These are phyloP conservation scores for Plasmodium billcollinsi DNA, from an alignment of 169 alveolate species.

Conservation along the genomic window DNA sequence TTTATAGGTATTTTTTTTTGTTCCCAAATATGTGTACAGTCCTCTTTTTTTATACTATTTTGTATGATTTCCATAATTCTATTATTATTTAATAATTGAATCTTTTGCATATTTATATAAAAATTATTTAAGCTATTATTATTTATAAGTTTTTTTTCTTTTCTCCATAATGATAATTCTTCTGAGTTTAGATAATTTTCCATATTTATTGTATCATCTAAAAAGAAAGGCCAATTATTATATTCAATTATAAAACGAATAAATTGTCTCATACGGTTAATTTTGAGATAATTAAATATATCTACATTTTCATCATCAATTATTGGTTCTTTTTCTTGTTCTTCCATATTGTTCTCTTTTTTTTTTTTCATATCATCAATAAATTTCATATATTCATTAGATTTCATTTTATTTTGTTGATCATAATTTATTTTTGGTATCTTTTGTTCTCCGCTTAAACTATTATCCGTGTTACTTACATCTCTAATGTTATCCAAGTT, in stretches of 20 bases:
- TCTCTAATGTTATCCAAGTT: conserved; percentile 12
- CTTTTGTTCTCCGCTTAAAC: neutral
- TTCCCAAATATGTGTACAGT: conserved; percentile 23
- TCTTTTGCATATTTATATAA: conserved; percentile 19
- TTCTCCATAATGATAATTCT: conserved; percentile 8
- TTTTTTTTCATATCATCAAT: too few relatives aligned
- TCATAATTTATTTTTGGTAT: neutral
- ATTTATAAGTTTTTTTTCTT: neutral
- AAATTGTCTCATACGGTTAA: conserved; percentile 48
- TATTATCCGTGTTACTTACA: neutral
- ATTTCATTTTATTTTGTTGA: neutral
- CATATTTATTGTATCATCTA: conserved; percentile 39
- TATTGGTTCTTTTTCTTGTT: conserved; percentile 1
- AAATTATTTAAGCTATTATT: conserved; percentile 43
- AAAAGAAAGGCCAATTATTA: conserved; percentile 74
- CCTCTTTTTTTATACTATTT: conserved; percentile 55
- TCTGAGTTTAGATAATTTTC: conserved; percentile 28
- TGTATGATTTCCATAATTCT: conserved; percentile 42
- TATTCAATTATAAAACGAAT: conserved; percentile 64
- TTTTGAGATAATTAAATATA: conserved; percentile 44
- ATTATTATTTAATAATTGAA: neutral
- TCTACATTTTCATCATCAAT: conserved; percentile 72
- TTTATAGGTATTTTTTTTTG: conserved; percentile 62
- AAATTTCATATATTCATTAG: too few relatives aligned
- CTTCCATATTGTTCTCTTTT: neutral